These are phyloP conservation scores for Orbilia blumenaviensis DNA, from an alignment of 2,329 filamentous ascomycete species.

Conservation along the genomic window DNA sequence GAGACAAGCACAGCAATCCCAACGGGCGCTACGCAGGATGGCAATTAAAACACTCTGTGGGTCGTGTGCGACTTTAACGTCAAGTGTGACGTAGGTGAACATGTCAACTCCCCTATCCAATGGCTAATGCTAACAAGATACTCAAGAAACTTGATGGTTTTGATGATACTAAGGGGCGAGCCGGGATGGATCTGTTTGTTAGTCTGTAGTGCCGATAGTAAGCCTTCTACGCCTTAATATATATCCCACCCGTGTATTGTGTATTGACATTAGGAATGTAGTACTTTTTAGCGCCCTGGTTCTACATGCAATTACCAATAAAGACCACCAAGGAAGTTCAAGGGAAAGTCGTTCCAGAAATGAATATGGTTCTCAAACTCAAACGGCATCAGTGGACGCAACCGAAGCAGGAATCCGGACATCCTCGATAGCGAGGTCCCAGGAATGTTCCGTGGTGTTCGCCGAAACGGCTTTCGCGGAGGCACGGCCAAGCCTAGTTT, in stretches of 20 bases:
- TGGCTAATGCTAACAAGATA: not conserved
- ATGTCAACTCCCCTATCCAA: not conserved
- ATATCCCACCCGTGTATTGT: not conserved
- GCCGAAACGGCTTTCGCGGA: not conserved
- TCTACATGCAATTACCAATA: constrained; percentile 29
- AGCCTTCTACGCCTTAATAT: not conserved
- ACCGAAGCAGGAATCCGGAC: not conserved
- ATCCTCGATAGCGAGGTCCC: constrained; percentile 4
- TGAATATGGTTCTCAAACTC: not conserved
- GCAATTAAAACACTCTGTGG: not conserved
- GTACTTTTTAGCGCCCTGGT: constrained; percentile 41
- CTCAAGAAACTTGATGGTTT: constrained; percentile 25
- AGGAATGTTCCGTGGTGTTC: not conserved
- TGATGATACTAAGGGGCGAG: constrained; percentile 19
- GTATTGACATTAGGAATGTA: not conserved
- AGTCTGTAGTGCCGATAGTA: constrained; percentile 40
- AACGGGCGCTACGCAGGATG: not conserved
- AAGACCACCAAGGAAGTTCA: constrained; percentile 26
- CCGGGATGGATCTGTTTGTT: constrained; percentile 37
- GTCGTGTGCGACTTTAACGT: not conserved
- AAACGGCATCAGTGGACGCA: not conserved
- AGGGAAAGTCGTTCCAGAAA: not conserved
- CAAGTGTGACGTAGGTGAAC: not conserved
- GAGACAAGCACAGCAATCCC: not conserved
- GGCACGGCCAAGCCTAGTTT: not conserved